These are phyloP conservation scores for Lodderomyces oxycetoniae DNA, from an alignment of 1,139 yeast species.

Conservation along the genomic window DNA sequence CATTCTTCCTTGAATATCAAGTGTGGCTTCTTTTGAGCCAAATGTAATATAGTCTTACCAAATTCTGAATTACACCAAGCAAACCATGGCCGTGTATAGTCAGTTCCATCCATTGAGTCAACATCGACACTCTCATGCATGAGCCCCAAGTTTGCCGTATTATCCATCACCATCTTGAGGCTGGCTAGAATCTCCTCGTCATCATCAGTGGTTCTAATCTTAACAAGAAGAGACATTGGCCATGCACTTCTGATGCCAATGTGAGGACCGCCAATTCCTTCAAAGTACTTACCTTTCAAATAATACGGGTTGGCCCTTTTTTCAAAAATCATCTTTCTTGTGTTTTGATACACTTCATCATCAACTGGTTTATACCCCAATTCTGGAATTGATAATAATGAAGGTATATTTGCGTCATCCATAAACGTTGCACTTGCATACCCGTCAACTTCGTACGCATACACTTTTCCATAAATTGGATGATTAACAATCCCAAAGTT, in stretches of 20 bases:
- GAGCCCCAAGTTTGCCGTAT: slow-evolving; percentile 71
- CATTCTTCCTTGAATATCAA: slow-evolving; percentile 53
- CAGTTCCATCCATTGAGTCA: slow-evolving; percentile 41
- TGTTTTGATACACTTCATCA: slow-evolving; percentile 67
- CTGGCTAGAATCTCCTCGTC: slow-evolving; percentile 59
- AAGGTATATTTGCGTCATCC: slow-evolving; percentile 93
- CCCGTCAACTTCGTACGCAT: slow-evolving; percentile 88
- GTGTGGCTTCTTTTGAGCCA: slow-evolving; percentile 72
- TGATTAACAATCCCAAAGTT: slow-evolving; percentile 63
- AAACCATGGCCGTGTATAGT: slow-evolving; percentile 78
- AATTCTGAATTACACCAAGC: slow-evolving; percentile 94
- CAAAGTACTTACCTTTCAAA: slow-evolving; percentile 54
- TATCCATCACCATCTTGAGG: slow-evolving; percentile 49
- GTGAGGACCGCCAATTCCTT: slow-evolving; percentile 90
- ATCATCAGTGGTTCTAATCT: slow-evolving; percentile 69
- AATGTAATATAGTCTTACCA: slow-evolving; percentile 73
- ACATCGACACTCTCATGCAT: slow-evolving; percentile 84
- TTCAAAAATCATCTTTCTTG: slow-evolving; percentile 69
- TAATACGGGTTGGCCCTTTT: slow-evolving; percentile 76
- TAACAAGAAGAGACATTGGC: slow-evolving; percentile 81
- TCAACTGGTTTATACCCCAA: slow-evolving; percentile 55
- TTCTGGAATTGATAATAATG: slow-evolving; percentile 75
- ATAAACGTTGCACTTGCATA: slow-evolving; percentile 68
- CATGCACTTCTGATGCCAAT: slow-evolving; percentile 77
- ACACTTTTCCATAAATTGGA: slow-evolving; percentile 67